These are phyloP conservation scores for Termitomyces sp. DNA, from an alignment of 768 basidiomycete species.

Conservation along the genomic window DNA sequence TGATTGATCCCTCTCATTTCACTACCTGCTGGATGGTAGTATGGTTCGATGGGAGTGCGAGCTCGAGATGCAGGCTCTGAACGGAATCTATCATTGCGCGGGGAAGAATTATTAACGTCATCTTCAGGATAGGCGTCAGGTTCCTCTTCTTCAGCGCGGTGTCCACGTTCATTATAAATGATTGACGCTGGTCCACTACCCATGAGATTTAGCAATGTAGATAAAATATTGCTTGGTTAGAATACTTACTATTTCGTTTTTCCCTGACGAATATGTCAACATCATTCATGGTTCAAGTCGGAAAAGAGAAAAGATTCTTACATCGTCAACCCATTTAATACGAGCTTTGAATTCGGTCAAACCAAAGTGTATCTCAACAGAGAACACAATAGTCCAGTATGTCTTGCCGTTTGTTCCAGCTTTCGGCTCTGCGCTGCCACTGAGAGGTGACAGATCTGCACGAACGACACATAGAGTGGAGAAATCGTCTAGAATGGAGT, in stretches of 20 bases:
- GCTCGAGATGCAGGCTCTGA: conserved; percentile 48
- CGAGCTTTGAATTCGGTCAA: conserved; percentile 77
- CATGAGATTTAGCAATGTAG: not conserved
- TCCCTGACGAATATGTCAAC: conserved; percentile 34
- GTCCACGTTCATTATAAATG: conserved; percentile 76
- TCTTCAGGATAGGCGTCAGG: conserved; percentile 61
- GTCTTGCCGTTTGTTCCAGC: conserved; percentile 57
- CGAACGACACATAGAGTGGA: conserved; percentile 76
- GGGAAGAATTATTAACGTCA: conserved; percentile 33
- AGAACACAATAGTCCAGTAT: conserved; percentile 83
- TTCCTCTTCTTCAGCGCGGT: conserved; percentile 70
- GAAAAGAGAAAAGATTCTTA: conserved; percentile 25
- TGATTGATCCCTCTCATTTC: conserved; percentile 19
- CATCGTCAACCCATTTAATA: conserved; percentile 80
- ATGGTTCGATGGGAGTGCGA: conserved; percentile 34
- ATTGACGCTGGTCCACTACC: conserved; percentile 72
- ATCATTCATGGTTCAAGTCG: not conserved
- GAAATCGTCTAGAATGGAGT: conserved; percentile 45
- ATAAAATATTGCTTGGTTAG: not conserved
- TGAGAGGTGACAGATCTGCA: conserved; percentile 69
- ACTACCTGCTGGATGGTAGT: conserved; percentile 13
- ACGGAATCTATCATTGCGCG: conserved; percentile 33
- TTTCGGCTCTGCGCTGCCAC: conserved; percentile 66
- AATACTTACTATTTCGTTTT: conserved; percentile 62
- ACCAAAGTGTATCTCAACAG: conserved; percentile 79